phyloP scores from a whole-genome alignment of 352 stramenopile genomes.

The Phytopythium boreale region DNA sequence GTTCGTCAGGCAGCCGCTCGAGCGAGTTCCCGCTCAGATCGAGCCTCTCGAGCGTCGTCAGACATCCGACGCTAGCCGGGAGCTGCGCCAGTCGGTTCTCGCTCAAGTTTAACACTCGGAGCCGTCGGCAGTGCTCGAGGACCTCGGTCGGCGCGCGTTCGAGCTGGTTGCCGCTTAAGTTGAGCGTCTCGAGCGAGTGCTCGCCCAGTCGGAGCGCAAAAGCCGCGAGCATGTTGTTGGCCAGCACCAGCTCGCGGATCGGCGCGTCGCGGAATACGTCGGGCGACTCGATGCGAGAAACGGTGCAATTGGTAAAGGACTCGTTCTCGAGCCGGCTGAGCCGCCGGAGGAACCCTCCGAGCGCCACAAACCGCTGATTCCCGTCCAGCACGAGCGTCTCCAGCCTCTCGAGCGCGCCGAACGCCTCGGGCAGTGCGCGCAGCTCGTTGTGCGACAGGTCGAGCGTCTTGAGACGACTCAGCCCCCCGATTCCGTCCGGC shows the following conservation, averaged over 20 bases:
- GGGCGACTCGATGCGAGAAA: slow-evolving; percentile 37
- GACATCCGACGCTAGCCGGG: slow-evolving; percentile 33
- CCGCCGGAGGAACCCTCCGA: slow-evolving; percentile 34
- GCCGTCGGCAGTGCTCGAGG: slow-evolving; percentile 27
- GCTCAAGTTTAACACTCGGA: slow-evolving; percentile 45
- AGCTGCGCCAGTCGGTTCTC: slow-evolving; percentile 39
- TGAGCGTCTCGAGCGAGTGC: slow-evolving; percentile 41
- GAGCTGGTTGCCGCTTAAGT: slow-evolving; percentile 32
- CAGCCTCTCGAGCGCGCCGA: slow-evolving; percentile 27
- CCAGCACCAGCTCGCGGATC: slow-evolving; percentile 29
- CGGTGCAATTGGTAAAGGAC: slow-evolving; percentile 33
- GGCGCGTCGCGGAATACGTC: slow-evolving; percentile 47
- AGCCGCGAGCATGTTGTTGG: slow-evolving; percentile 38
- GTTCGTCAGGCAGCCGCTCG: slow-evolving; percentile 30
- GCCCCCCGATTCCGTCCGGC: slow-evolving; percentile 32
- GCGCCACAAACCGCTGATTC: slow-evolving; percentile 34
- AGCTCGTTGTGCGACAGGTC: slow-evolving; percentile 42
- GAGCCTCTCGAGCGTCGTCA: slow-evolving; percentile 36
- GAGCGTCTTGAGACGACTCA: slow-evolving; percentile 40
- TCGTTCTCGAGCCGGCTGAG: slow-evolving; percentile 27
- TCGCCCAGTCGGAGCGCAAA: slow-evolving; percentile 45
- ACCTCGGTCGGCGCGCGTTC: slow-evolving; percentile 37
- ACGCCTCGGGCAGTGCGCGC: slow-evolving; percentile 33
- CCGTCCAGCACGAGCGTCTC: slow-evolving; percentile 33
- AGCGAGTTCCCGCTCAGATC: slow-evolving; percentile 42